phyloP scores from a whole-genome alignment of 2,329 filamentous ascomycete species.

The Aspergillus flavus region DNA sequence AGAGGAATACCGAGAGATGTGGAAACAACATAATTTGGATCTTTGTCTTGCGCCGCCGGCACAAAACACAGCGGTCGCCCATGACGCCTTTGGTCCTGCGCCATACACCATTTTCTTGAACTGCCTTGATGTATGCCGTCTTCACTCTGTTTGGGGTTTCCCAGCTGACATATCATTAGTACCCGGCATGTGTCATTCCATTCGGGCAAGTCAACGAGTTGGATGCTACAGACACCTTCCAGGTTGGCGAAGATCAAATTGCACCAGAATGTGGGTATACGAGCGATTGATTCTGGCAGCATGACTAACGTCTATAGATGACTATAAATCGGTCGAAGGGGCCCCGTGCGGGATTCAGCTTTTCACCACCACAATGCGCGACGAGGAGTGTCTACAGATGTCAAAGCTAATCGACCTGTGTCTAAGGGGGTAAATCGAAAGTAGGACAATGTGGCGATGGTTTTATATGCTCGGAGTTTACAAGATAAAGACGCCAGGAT shows the following conservation, averaged over 20 bases:
- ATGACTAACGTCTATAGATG: slow-evolving; percentile 16
- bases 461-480: not conserved
- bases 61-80: slow-evolving; percentile 53
- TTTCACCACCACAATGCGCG: slow-evolving; percentile 30
- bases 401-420: slow-evolving; percentile 29
- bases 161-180: slow-evolving; percentile 34
- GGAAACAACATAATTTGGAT: slow-evolving; percentile 51
- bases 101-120: slow-evolving; percentile 46
- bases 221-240: slow-evolving; percentile 16
- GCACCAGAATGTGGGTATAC: slow-evolving; percentile 25
- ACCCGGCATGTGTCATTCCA: slow-evolving; percentile 53
- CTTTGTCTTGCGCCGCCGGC: slow-evolving; percentile 51
- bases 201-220: slow-evolving; percentile 28
- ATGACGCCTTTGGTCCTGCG: slow-evolving; percentile 44
- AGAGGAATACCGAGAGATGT: slow-evolving; percentile 45
- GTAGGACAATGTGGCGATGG: not conserved
- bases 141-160: slow-evolving; percentile 6
- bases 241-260: slow-evolving; percentile 16
- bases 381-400: slow-evolving; percentile 33
- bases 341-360: slow-evolving; percentile 33
- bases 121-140: slow-evolving; percentile 48
- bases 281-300: not conserved
- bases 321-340: slow-evolving; percentile 28
- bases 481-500: too few relatives aligned
- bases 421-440: slow-evolving; percentile 14